phyloP scores from a whole-genome alignment of 345 rosid species.

The Melaleuca quinquenervia region DNA sequence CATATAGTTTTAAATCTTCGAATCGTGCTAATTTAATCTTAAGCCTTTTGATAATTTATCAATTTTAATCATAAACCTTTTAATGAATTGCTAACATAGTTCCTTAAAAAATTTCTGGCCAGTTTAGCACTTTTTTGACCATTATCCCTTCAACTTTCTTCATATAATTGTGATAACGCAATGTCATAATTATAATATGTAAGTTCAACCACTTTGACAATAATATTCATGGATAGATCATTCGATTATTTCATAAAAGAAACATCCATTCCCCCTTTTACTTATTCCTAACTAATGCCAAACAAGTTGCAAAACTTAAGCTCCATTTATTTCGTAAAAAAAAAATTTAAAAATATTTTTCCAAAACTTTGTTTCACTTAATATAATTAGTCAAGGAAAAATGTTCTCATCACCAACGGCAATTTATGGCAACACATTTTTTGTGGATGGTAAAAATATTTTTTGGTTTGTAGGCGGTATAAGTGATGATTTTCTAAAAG shows the following conservation, averaged over 20 bases:
- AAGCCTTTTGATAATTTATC: too few relatives aligned
- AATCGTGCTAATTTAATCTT: too few relatives aligned
- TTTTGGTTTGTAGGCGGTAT: not conserved
- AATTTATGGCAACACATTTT: not conserved
- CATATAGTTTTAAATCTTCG: too few relatives aligned
- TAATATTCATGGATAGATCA: not conserved
- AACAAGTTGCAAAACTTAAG: not conserved
- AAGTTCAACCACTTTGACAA: not conserved
- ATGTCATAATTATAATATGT: not conserved
- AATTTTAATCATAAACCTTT: too few relatives aligned
- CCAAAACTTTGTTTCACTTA: not conserved
- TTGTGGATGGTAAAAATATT: rapidly evolving
- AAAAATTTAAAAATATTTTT: not conserved
- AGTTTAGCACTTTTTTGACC: too few relatives aligned
- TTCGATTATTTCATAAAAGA: not conserved
- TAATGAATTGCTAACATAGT: too few relatives aligned
- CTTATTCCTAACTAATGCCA: not conserved
- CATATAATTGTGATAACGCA: not conserved
- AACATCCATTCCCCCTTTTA: not conserved
- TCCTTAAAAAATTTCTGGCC: too few relatives aligned
- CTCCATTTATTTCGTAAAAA: not conserved
- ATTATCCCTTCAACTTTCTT: not conserved
- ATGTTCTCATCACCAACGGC: not conserved
- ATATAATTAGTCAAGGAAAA: not conserved
- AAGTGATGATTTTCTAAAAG: not conserved